Base-by-base conservation (phyloP, 1,139 yeast genomes). In the Meyerozyma guilliermondii region DNA sequence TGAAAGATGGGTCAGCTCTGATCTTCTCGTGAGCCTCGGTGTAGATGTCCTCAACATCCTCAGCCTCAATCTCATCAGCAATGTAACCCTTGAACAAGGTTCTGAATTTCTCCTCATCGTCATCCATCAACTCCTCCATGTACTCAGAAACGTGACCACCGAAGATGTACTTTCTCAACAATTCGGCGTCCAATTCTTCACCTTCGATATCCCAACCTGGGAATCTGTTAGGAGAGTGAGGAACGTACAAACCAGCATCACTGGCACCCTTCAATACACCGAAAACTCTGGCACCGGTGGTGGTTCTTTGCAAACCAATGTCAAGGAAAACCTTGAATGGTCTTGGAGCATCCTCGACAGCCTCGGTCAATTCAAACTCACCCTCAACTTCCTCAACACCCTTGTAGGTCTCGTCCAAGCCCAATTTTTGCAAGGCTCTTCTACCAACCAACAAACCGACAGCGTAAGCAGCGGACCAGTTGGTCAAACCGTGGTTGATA, bases 241-340 rank as follows among this genome's bases (percentile, higher is more conserved):
- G 99, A 70, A 92, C 81, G 91, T 87, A 88, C 67, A 92, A 81
- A 66, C 99, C 99, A 87, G 98, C 99, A 74, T 92, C 99, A 54
- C 98, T 91, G 69, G 98, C 98, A 87, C 99, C 99, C 86, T 92
- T 92, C 71, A 94, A 81, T 69, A 91, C 97, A 87, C 98, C 99
- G 66, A 92, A 92, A 72, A 92, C 82, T 78, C 96, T 88, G 71
- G 98, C 97, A 88, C 99, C 99, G 66, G 98, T 91, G 79, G 99
- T 92, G 78, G 99, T 89, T 85, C 99, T 92, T 78, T 91, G 95
- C 74, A 94, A 82, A 88, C 99, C 99, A 68, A 92, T 91, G 73
- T 92, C 99, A 71, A 92, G 84, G 88, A 83, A 91, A 62, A 91
- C 98, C 86, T 92, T 92, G 96, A 92, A 94, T 71, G 99, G 99